A percentile compares a stretch with the other conserved stretches of the same genome.
phyloP scores from a whole-genome alignment of 1,284 basidiomycete genomes.

The Dichomitus squalens region DNA sequence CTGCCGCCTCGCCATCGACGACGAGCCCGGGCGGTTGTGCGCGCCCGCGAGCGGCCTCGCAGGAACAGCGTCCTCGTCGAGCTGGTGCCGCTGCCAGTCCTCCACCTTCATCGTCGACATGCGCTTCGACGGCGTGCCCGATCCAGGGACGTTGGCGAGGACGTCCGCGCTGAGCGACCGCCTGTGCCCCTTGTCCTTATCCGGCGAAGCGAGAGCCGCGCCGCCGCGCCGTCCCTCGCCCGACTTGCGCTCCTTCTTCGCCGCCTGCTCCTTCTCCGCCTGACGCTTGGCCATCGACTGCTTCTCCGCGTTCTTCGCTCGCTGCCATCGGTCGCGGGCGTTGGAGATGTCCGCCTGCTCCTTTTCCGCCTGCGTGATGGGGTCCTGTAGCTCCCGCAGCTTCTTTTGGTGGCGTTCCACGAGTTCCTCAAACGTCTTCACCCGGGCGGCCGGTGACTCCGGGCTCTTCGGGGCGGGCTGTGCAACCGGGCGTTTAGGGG shows the following conservation, averaged over 20 bases:
- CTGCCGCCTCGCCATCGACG: conserved; percentile 22
- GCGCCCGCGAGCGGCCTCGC: conserved; percentile 20
- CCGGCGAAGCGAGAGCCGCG: conserved; percentile 21
- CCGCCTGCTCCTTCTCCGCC: conserved; percentile 61
- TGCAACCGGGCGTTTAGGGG: conserved; percentile 52
- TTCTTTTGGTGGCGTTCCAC: conserved; percentile 82
- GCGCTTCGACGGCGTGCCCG: conserved; percentile 54
- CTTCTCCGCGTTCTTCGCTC: conserved; percentile 67
- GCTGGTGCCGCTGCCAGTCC: conserved; percentile 78
- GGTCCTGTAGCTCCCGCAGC: conserved; percentile 72
- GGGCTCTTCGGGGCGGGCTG: conserved; percentile 34
- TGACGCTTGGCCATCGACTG: conserved; percentile 68
- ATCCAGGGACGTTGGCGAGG: conserved; percentile 46
- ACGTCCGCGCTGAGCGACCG: conserved; percentile 61
- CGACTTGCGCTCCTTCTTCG: conserved; percentile 47
- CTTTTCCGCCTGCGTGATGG: conserved; percentile 70
- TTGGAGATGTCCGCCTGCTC: conserved; percentile 69
- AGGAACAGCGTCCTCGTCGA: conserved; percentile 43
- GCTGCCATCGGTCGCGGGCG: conserved; percentile 77
- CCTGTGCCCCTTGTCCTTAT: conserved; percentile 43
- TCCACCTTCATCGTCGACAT: conserved; percentile 78
- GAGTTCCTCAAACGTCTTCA: conserved; percentile 78
- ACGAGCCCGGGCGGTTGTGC: conserved; percentile 28
- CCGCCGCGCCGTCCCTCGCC: conserved; percentile 33
- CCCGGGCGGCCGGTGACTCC: conserved; percentile 46